Evolutionary conservation across 83 land plant genomes (phyloP), one percentile per base, ranked within the genome.

Genomic region (Thuja plicata): DNA sequence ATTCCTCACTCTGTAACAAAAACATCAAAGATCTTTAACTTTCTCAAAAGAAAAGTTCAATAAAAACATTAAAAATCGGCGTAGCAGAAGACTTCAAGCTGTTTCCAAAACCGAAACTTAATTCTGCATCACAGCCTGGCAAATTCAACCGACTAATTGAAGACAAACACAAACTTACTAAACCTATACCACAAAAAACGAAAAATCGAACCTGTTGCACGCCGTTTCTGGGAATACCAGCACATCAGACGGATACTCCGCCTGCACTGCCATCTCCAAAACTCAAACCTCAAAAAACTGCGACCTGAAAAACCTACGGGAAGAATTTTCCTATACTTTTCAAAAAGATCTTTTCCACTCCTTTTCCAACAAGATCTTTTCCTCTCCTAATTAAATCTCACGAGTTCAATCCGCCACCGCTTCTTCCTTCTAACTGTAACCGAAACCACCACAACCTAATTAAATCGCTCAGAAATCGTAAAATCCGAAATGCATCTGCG

Each of bases 101-200:
- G 27, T 82, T 82, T 83, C 52, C 85, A n/a, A 45, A 46, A 83
- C 48, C 85, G 46, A 3, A 41, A n/a, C 79, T 83, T 46, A 46
- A 83, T 83, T 83, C 85, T 83, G 85, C 55, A 45, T 38, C 30
- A 57, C 73, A 86, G 73, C 30, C 87, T 55, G 45, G 87, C 87
- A 30, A 43, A 86, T 86, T 86, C 30, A 55, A 21, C 30, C 35
- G 73, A 57, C 40, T 30, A 60, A 60, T 55, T 34, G 43, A 86
- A 86, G 73, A 57, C n/a, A 86, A 86, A 57, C 73, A 45, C 17
- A 38, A 37, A 86, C 73, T 86, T 86, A 86, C 73, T 86, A 86
- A 86, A 86, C 41, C 62, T 2, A 19, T n/a, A 57, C 3, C 71
- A 11, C 11, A 79, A 15, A n/a, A 78, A 78, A 78, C 82, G 21